Evolutionary conservation across 2,329 filamentous ascomycete genomes (phyloP).

Genomic region (Dactylellina haptotyla): DNA sequence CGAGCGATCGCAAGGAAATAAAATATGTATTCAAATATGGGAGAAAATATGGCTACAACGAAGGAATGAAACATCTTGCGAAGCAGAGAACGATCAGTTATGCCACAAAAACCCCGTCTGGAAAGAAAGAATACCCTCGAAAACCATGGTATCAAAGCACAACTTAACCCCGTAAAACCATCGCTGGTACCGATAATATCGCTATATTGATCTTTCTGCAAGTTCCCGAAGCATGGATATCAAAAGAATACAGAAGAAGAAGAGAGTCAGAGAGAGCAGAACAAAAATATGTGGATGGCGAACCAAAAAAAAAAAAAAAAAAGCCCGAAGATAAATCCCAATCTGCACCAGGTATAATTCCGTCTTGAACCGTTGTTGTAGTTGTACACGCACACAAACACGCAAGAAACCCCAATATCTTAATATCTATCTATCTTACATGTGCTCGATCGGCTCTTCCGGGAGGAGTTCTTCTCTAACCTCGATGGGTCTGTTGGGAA

Average conservation of each 20-base stretch:
- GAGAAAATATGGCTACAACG: too few relatives aligned
- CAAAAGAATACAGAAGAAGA: too few relatives aligned
- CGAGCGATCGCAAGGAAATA: too few relatives aligned
- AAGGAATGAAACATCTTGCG: too few relatives aligned
- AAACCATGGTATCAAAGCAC: not conserved
- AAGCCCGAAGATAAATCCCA: constrained; percentile 15
- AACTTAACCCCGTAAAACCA: constrained; percentile 16
- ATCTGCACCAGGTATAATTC: constrained; percentile 15
- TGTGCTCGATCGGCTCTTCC: constrained; percentile 85
- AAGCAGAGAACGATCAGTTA: too few relatives aligned
- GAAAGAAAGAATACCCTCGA: not conserved
- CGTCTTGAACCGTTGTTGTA: constrained; percentile 12
- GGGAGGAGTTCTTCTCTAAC: constrained; percentile 71
- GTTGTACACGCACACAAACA: constrained; percentile 21
- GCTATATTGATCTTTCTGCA: constrained; percentile 8
- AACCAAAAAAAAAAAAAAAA: not conserved
- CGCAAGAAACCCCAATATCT: not conserved
- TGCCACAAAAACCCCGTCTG: not conserved
- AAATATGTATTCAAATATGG: too few relatives aligned
- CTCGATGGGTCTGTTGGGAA: constrained; percentile 60
- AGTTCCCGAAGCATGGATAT: constrained; percentile 4
- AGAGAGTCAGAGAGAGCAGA: too few relatives aligned
- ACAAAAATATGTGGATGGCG: too few relatives aligned
- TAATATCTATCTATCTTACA: constrained; percentile 58
- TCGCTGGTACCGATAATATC: constrained; percentile 38